Base-by-base conservation (phyloP, 768 basidiomycete species). In the Coprinellus micaceus region DNA sequence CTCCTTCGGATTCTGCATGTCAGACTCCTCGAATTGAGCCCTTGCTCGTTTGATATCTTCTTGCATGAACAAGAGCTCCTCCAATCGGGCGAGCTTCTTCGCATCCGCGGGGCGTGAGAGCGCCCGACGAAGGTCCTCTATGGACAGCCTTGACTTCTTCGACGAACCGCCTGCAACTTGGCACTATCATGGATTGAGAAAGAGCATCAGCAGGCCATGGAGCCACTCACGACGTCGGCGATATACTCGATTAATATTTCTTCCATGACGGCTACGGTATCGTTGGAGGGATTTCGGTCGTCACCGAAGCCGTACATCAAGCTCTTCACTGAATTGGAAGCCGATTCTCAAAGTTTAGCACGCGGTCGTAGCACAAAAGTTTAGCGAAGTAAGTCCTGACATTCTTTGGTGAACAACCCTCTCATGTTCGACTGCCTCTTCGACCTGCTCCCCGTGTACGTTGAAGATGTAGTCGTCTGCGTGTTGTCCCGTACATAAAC, bases 301-400 rank as follows among this genome's bases (percentile, higher is more conserved):
- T 97, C 94, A 11, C 94, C 94, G 70, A 96, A 97, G 26, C 91
- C 93, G 65, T 93, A 95, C 92, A 94, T 93, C 50, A 94, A 73
- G 58, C 80, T 89, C 62, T 86, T 84, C 57, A 94, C 92, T 92
- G 62, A 12, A 52, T 54, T 55, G 45, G 54, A 61, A 57, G 25
- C 49, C 50, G 52, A 57, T 52, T 54, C 53, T 21, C 60, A 58
- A 39, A 45, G 59, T 51, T 43, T 54, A 59, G 19, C 30, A 15
- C 40, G 37, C 15, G 37, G 24, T 19, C 37, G 37, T 11, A 37
- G 51, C 48, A 9, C 13, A 39, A 39, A 12, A 17, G 46, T 46
- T 21, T 12, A 24, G 11, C 46, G 46, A 26, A 33, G 48, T n/a
- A 50, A 33, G 29, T 22, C 48, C 90, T 71, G 64, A 91, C 90